Evolutionary conservation across 2,329 filamentous ascomycete genomes (phyloP).

Genomic region (Fusarium sarcochroum): DNA sequence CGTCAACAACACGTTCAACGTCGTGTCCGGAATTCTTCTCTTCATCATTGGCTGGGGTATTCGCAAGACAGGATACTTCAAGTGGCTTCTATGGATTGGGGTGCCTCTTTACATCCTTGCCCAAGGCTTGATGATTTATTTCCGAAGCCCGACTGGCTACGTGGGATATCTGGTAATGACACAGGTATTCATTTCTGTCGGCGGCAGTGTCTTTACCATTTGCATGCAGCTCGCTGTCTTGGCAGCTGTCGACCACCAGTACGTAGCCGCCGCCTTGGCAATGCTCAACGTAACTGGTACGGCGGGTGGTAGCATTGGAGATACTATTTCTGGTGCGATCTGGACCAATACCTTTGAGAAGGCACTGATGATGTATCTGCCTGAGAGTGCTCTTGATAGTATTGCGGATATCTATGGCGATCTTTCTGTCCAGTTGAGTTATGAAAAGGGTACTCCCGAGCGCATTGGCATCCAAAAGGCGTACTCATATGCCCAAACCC

Average conservation of each 20-base stretch:
- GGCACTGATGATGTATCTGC: background rate
- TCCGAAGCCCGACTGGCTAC: slow-evolving; percentile 56
- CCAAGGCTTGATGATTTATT: slow-evolving; percentile 57
- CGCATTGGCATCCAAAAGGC: slow-evolving; percentile 24
- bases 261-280: slow-evolving; percentile 65
- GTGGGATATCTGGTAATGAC: slow-evolving; percentile 66
- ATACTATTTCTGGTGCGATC: slow-evolving; percentile 58
- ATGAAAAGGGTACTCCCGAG: slow-evolving; percentile 2
- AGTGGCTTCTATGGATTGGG: slow-evolving; percentile 59
- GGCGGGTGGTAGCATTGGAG: slow-evolving; percentile 61
- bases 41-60: slow-evolving; percentile 63
- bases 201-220: slow-evolving; percentile 67
- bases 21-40: slow-evolving; percentile 65
- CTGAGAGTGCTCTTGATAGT: slow-evolving; percentile 1
- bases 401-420: slow-evolving; percentile 12
- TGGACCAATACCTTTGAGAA: slow-evolving; percentile 59
- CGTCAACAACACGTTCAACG: slow-evolving; percentile 63
- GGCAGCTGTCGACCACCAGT: slow-evolving; percentile 66
- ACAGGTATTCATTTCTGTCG: slow-evolving; percentile 67
- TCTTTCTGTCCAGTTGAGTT: slow-evolving; percentile 13
- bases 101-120: slow-evolving; percentile 69
- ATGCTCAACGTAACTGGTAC: slow-evolving; percentile 60
- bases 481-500: slow-evolving; percentile 25
- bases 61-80: slow-evolving; percentile 62
- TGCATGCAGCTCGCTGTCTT: slow-evolving; percentile 71